phyloP scores from a whole-genome alignment of 495 filamentous ascomycete species.

The Penicillium verhagenii region DNA sequence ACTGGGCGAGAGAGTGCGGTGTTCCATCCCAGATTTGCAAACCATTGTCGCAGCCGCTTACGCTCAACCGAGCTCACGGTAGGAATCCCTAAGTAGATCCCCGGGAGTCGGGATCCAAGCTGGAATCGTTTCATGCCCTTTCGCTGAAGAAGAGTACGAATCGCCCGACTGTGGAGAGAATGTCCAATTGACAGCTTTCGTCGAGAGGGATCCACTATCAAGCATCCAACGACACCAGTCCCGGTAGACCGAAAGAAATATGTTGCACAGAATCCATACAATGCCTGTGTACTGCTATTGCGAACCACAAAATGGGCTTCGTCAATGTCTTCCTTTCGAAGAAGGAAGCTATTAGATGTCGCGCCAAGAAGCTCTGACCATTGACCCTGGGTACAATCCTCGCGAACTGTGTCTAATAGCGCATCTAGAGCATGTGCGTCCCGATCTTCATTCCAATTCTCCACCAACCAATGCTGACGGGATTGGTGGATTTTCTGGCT shows the following conservation, averaged over 20 bases:
- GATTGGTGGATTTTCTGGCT: conserved; percentile 79
- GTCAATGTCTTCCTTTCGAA: conserved; percentile 64
- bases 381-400: conserved; percentile 54
- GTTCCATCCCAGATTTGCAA: conserved; percentile 71
- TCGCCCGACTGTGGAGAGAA: conserved; percentile 78
- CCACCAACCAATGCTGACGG: conserved; percentile 85
- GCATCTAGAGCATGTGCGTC: conserved; percentile 68
- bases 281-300: conserved; percentile 80
- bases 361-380: conserved; percentile 62
- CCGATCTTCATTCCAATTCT: conserved; percentile 74
- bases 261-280: conserved; percentile 88
- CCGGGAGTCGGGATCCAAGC: conserved; percentile 74
- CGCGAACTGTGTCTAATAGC: conserved; percentile 62
- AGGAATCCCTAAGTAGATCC: conserved; percentile 77
- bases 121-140: conserved; percentile 72
- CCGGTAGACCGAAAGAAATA: conserved; percentile 69
- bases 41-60: conserved; percentile 62
- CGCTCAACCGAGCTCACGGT: conserved; percentile 56
- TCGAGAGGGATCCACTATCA: conserved; percentile 80
- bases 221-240: conserved; percentile 73
- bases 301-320: conserved; percentile 88
- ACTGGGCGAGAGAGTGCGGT: conserved; percentile 59
- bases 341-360: conserved; percentile 71
- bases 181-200: conserved; percentile 84
- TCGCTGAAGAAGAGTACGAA: conserved; percentile 66